phyloP scores from a whole-genome alignment of 257 asterid species.

The Gentiana dahurica region DNA sequence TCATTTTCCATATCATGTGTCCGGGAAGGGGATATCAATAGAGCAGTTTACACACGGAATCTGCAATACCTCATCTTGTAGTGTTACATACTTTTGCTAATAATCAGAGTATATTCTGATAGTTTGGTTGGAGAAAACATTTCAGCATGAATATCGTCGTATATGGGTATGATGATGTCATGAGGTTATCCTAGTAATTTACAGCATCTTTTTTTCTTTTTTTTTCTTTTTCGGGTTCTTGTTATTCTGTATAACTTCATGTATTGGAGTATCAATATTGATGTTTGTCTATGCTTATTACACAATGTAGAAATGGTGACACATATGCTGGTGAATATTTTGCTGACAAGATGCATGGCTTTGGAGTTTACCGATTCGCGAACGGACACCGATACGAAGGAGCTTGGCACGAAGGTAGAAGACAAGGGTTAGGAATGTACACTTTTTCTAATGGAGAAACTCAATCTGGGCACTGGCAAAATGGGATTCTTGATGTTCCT shows the following conservation, averaged over 20 bases:
- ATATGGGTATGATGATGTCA: too few species aligned
- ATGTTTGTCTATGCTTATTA: neutral
- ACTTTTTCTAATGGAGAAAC: constrained; percentile 77
- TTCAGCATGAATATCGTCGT: too few species aligned
- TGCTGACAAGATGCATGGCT: constrained; percentile 90
- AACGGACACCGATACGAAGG: constrained; percentile 84
- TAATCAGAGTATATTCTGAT: too few species aligned
- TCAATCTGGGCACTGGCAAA: constrained; percentile 88
- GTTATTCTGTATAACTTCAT: too few species aligned
- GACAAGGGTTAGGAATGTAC: constrained; percentile 88
- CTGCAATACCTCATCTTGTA: too few species aligned
- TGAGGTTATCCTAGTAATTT: neutral
- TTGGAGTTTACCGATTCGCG: constrained; percentile 72
- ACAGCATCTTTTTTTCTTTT: neutral
- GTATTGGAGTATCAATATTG: too few species aligned
- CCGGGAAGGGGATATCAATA: too few species aligned
- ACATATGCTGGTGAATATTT: constrained; percentile 84
- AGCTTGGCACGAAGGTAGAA: constrained; percentile 89
- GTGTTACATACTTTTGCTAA: too few species aligned
- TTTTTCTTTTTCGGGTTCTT: too few species aligned
- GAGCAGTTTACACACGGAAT: too few species aligned
- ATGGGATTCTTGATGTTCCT: constrained; percentile 76
- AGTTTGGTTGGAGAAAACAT: too few species aligned
- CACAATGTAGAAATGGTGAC: constrained; percentile 61
- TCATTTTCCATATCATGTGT: too few species aligned